Evolutionary conservation across 139 green algal genomes (phyloP).

Genomic region (Nannochloris sp.): DNA sequence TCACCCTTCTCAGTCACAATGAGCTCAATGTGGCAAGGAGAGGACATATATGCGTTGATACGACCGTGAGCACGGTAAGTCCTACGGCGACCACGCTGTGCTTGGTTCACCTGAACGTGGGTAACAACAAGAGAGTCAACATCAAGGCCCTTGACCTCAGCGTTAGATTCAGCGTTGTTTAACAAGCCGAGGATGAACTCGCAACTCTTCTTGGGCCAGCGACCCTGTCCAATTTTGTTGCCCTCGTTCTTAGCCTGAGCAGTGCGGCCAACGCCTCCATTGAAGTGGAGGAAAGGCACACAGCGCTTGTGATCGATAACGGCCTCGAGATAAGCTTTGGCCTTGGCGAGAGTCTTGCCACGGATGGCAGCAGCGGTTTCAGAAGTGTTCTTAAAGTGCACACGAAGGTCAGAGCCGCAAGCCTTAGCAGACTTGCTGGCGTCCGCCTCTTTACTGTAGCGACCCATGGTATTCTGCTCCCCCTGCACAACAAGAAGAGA

Average conservation of each 20-base stretch:
- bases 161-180: conserved; percentile 98
- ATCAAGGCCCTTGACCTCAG: conserved; percentile 97
- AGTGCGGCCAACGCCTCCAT: conserved; percentile 59
- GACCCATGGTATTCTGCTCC: conserved; percentile 2
- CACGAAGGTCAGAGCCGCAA: conserved; percentile 79
- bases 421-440: conserved; percentile 34
- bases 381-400: conserved; percentile 98
- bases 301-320: conserved; percentile 89
- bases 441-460: conserved; percentile 5
- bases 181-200: conserved; percentile 94
- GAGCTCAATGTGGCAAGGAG: conserved; percentile 96
- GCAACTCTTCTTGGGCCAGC: conserved; percentile 93
- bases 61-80: conserved; percentile 98
- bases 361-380: conserved; percentile 83
- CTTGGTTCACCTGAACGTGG: conserved; percentile 98
- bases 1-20: conserved; percentile 82
- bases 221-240: conserved; percentile 75
- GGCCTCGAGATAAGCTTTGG: conserved; percentile 94
- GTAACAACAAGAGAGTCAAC: conserved; percentile 80
- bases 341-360: conserved; percentile 77
- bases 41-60: conserved; percentile 98
- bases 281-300: conserved; percentile 94
- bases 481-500: too few species aligned
- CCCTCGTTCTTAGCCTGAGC: conserved; percentile 71
- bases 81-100: conserved; percentile 81